These are phyloP conservation scores for Pseudoturritis turrita DNA, from an alignment of 345 rosid genomes.

Conservation along the genomic window DNA sequence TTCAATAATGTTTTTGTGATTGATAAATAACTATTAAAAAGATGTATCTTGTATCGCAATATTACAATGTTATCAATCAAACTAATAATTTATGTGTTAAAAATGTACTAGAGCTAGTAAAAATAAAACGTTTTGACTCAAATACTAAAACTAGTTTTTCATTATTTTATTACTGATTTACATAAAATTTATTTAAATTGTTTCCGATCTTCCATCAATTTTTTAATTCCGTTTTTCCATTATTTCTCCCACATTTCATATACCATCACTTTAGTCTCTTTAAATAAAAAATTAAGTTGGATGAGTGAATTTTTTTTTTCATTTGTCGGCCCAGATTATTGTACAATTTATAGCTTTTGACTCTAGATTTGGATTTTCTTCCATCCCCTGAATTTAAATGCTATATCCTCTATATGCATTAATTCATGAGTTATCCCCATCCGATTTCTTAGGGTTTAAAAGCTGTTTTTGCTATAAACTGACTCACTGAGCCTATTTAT, in stretches of 20 bases:
- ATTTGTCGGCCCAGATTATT: background rate
- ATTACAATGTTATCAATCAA: no score
- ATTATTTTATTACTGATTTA: background rate
- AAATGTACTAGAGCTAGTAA: no score
- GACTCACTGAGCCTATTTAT: slow-evolving; percentile 26
- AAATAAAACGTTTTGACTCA: background rate
- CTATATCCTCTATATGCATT: background rate
- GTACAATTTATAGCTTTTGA: background rate
- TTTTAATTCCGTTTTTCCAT: no score
- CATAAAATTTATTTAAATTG: background rate
- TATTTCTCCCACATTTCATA: no score
- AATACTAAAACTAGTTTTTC: background rate
- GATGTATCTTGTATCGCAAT: no score
- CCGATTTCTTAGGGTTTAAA: slow-evolving; percentile 11
- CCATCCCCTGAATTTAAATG: background rate
- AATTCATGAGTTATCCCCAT: slow-evolving; percentile 10
- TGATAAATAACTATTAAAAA: no score
- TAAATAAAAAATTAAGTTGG: no score
- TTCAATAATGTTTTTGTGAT: no score
- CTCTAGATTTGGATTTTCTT: background rate
- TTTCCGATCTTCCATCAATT: background rate
- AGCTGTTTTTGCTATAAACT: slow-evolving; percentile 26
- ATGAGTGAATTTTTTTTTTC: background rate
- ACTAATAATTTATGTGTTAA: no score
- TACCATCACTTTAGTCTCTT: no score